Percentiles rank a stretch among this genome's conserved stretches.
These are phyloP conservation scores for Candida sanyiensis DNA, from an alignment of 805 yeast genomes.

Conservation along the genomic window DNA sequence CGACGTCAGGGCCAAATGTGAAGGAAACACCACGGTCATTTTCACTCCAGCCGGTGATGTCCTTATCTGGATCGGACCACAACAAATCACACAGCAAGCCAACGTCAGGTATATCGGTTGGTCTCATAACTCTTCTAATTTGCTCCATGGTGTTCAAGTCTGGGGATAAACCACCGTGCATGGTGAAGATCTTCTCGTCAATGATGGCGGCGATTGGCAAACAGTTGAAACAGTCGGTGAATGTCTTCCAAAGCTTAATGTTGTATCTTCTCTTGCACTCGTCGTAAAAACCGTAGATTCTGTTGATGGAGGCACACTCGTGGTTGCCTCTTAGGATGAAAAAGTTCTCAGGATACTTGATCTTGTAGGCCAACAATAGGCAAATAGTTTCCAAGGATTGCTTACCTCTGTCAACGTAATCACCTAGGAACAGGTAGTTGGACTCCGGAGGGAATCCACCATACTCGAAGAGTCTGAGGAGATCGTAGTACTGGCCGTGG, in stretches of 20 bases:
- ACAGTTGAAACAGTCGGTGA: slow-evolving; percentile 97
- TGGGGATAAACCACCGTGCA: slow-evolving; percentile 99
- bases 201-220: slow-evolving; percentile 97
- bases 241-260: slow-evolving; percentile 97
- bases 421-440: slow-evolving; percentile 91
- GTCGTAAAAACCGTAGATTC: slow-evolving; percentile 97
- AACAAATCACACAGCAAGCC: slow-evolving; percentile 92
- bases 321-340: slow-evolving; percentile 96
- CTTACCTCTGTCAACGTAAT: slow-evolving; percentile 97
- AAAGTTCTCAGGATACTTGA: slow-evolving; percentile 96
- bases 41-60: slow-evolving; percentile 97
- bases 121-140: slow-evolving; percentile 98
- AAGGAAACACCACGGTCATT: slow-evolving; percentile 98
- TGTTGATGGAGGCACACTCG: slow-evolving; percentile 96
- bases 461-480: slow-evolving; percentile 90
- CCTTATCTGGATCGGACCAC: slow-evolving; percentile 99
- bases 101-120: slow-evolving; percentile 97
- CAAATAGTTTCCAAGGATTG: slow-evolving; percentile 96
- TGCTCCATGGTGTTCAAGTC: slow-evolving; percentile 98
- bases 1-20: slow-evolving; percentile 99
- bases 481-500: slow-evolving; percentile 97
- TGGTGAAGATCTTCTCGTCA: slow-evolving; percentile 95
- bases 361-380: slow-evolving; percentile 87
- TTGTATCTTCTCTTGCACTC: slow-evolving; percentile 98
- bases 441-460: slow-evolving; percentile 99